Percentiles rank a stretch among this genome's conserved stretches.
phyloP scores from a whole-genome alignment of 345 rosid species.

The Psidium guajava region DNA sequence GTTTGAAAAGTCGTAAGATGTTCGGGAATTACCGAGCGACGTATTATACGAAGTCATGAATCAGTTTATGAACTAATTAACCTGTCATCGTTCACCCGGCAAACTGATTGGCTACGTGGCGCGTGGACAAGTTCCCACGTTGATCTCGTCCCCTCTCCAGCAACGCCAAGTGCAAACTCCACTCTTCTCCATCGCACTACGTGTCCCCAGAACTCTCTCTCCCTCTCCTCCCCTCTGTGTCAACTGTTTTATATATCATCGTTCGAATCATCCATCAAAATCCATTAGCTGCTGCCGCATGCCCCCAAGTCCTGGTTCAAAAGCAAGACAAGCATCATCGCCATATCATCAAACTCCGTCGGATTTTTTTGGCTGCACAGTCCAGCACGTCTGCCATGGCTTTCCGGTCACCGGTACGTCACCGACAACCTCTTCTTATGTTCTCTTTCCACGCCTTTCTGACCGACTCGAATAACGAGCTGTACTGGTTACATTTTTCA shows the following conservation, averaged over 20 bases:
- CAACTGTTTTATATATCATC: not conserved
- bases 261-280: not conserved
- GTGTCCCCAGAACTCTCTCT: not conserved
- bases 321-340: not conserved
- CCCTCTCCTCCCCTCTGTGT: not conserved
- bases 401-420: conserved; percentile 25
- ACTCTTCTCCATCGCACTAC: not conserved
- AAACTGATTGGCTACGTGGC: not conserved
- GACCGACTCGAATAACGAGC: not conserved
- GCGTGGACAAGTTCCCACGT: not conserved
- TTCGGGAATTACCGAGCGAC: not conserved
- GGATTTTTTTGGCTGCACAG: not conserved
- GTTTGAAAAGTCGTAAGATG: not conserved
- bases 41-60: not conserved
- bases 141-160: not conserved
- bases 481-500: not conserved
- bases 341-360: not conserved
- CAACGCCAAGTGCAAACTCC: not conserved
- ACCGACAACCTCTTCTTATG: not conserved
- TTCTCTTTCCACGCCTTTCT: not conserved
- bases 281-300: not conserved
- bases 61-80: not conserved
- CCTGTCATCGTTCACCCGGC: not conserved
- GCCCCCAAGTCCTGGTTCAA: not conserved
- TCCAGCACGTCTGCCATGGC: conserved; percentile 18